Evolutionary conservation across 345 rosid genomes (phyloP).

Genomic region (Rhizophora mangle): DNA sequence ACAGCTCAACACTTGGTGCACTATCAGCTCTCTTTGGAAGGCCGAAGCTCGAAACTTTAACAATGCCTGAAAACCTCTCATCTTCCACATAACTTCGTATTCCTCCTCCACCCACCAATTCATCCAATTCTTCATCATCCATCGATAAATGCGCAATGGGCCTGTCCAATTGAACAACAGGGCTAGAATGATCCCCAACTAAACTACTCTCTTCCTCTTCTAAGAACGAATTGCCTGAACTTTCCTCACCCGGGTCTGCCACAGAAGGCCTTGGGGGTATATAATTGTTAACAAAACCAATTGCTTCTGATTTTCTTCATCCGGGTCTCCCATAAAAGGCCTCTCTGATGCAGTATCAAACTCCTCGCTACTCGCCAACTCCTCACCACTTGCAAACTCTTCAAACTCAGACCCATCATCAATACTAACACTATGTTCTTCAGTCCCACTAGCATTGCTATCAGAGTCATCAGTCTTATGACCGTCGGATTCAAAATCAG

Average conservation of each 20-base stretch:
- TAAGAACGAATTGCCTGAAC: neutral
- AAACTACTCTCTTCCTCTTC: slow-evolving; percentile 9
- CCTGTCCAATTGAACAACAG: slow-evolving; percentile 28
- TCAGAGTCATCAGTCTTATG: slow-evolving; percentile 20
- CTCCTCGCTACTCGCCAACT: slow-evolving; percentile 39
- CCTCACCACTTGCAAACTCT: slow-evolving; percentile 33
- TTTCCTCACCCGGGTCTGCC: slow-evolving; percentile 13
- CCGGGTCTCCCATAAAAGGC: slow-evolving; percentile 28
- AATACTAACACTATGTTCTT: slow-evolving; percentile 7
- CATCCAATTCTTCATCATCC: slow-evolving; percentile 54
- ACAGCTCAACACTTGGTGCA: slow-evolving; percentile 23
- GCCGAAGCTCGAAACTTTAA: slow-evolving; percentile 28
- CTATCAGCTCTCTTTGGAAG: slow-evolving; percentile 15
- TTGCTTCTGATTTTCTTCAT: slow-evolving; percentile 35
- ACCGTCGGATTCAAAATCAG: slow-evolving; percentile 36
- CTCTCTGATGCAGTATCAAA: slow-evolving; percentile 46
- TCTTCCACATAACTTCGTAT: slow-evolving; percentile 31
- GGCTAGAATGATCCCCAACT: slow-evolving; percentile 5
- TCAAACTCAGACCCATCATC: slow-evolving; percentile 37
- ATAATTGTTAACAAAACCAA: slow-evolving; percentile 26
- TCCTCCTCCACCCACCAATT: slow-evolving; percentile 34
- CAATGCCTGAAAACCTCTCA: slow-evolving; percentile 22
- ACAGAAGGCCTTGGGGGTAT: slow-evolving; percentile 19
- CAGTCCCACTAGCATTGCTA: slow-evolving; percentile 12
- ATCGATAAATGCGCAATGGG: slow-evolving; percentile 64